A percentile compares a stretch with the other conserved stretches of the same genome.
These are phyloP conservation scores for Meyerozyma smithsonii DNA, from an alignment of 1,139 yeast species.

Conservation along the genomic window DNA sequence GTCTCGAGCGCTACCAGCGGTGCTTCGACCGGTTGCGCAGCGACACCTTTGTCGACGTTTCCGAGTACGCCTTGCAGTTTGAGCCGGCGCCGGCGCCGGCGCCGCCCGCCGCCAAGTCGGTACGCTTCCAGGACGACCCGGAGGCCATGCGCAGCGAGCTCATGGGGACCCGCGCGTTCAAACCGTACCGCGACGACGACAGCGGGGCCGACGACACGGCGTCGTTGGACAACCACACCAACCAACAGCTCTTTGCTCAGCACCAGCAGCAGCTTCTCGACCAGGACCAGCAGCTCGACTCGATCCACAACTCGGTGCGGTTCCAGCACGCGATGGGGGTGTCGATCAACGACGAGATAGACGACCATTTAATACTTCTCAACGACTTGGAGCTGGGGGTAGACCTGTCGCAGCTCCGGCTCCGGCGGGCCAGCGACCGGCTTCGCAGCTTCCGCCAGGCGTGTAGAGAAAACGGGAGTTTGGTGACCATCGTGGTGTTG, in stretches of 20 bases:
- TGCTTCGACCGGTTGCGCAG: slow-evolving; percentile 18
- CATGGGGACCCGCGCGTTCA: slow-evolving; percentile 15
- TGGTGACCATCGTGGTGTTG: slow-evolving; percentile 63
- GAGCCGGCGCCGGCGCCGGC: slow-evolving; percentile 5
- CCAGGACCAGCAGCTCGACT: slow-evolving; percentile 62
- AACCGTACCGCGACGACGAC: slow-evolving; percentile 14
- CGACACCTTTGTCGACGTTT: slow-evolving; percentile 29
- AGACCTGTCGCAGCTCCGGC: slow-evolving; percentile 47
- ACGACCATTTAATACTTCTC: slow-evolving; percentile 61
- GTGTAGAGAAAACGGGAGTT: slow-evolving; percentile 66
- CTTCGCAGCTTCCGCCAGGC: slow-evolving; percentile 51
- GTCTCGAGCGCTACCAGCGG: slow-evolving; percentile 12
- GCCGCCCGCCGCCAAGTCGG: slow-evolving; percentile 34
- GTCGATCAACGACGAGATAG: slow-evolving; percentile 62
- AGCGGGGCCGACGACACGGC: slow-evolving; percentile 14
- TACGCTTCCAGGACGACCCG: slow-evolving; percentile 47
- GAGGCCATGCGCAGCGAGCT: slow-evolving; percentile 16
- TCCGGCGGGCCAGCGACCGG: slow-evolving; percentile 52
- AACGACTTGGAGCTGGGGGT: slow-evolving; percentile 69
- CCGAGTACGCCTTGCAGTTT: slow-evolving; percentile 29
- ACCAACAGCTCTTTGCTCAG: slow-evolving; percentile 54
- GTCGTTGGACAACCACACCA: slow-evolving; percentile 29
- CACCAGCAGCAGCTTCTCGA: slow-evolving; percentile 61
- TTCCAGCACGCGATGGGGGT: slow-evolving; percentile 64
- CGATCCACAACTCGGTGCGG: slow-evolving; percentile 55